These are phyloP conservation scores for Plasmodium ovale DNA, from an alignment of 169 alveolate genomes.

Conservation along the genomic window DNA sequence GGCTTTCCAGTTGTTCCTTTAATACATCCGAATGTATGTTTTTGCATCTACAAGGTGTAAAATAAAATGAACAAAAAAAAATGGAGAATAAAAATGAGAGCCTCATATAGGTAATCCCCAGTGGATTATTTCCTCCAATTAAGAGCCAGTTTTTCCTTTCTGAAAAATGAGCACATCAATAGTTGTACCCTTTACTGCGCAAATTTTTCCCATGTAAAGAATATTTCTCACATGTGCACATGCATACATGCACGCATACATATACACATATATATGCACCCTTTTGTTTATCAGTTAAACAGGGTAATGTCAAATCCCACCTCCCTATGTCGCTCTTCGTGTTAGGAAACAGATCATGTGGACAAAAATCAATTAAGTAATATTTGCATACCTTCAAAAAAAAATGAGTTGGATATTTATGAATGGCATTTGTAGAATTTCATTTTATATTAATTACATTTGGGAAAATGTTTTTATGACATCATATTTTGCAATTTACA, in stretches of 20 bases:
- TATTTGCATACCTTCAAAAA: slow-evolving; percentile 89
- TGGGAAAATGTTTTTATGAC: not conserved
- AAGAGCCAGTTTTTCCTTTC: not conserved
- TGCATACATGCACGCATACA: slow-evolving; percentile 22
- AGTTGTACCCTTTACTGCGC: slow-evolving; percentile 29
- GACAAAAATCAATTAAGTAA: slow-evolving; percentile 92
- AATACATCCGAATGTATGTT: slow-evolving; percentile 62
- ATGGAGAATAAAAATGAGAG: not conserved
- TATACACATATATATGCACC: not conserved
- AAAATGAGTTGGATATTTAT: slow-evolving; percentile 7
- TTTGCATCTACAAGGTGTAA: slow-evolving; percentile 64
- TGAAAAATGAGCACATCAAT: slow-evolving; percentile 9
- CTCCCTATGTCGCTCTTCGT: slow-evolving; percentile 92
- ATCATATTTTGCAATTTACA: not conserved
- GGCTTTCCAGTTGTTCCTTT: slow-evolving; percentile 55
- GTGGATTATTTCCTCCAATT: not conserved
- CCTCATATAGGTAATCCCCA: not conserved
- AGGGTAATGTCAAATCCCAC: slow-evolving; percentile 50
- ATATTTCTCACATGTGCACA: too few relatives aligned
- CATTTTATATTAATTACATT: not conserved
- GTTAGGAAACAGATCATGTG: slow-evolving; percentile 93
- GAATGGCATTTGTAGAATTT: not conserved
- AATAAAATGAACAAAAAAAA: not conserved
- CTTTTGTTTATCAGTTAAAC: not conserved
- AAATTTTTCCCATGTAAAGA: slow-evolving; percentile 49